These are phyloP conservation scores for Oryza coarctata DNA, from an alignment of 176 grass and related monocot genomes.

Conservation along the genomic window DNA sequence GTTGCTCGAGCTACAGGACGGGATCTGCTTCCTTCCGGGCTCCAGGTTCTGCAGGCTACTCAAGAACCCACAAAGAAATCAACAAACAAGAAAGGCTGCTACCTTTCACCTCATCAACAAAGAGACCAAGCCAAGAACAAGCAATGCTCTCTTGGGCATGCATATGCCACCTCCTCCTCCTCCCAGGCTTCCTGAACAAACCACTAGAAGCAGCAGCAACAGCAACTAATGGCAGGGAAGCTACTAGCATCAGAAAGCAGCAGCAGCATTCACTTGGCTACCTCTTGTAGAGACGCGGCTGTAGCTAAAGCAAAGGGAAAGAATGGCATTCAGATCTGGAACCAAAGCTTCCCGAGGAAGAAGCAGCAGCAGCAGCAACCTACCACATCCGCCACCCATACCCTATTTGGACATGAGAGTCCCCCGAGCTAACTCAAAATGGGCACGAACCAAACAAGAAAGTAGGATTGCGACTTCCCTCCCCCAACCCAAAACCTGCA, in stretches of 20 bases:
- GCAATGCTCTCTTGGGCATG: background rate
- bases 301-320: background rate
- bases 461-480: constrained; percentile 20
- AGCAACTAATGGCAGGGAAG: background rate
- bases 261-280: background rate
- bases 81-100: background rate
- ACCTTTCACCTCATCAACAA: background rate
- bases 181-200: background rate
- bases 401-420: constrained; percentile 29
- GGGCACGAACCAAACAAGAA: constrained; percentile 1
- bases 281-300: background rate
- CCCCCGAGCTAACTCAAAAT: constrained; percentile 14
- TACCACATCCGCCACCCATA: constrained; percentile 21
- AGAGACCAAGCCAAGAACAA: background rate
- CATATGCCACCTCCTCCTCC: background rate
- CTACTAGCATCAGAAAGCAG: background rate
- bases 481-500: constrained; percentile 29
- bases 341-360: background rate
- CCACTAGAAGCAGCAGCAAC: too few relatives aligned
- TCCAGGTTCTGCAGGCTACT: background rate
- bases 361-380: background rate
- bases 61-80: background rate
- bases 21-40: constrained; percentile 15
- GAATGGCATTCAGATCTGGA: constrained; percentile 34
- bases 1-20: background rate